Base-by-base conservation (phyloP, 1,284 basidiomycete genomes). In the Bondarzewia mesenterica region DNA sequence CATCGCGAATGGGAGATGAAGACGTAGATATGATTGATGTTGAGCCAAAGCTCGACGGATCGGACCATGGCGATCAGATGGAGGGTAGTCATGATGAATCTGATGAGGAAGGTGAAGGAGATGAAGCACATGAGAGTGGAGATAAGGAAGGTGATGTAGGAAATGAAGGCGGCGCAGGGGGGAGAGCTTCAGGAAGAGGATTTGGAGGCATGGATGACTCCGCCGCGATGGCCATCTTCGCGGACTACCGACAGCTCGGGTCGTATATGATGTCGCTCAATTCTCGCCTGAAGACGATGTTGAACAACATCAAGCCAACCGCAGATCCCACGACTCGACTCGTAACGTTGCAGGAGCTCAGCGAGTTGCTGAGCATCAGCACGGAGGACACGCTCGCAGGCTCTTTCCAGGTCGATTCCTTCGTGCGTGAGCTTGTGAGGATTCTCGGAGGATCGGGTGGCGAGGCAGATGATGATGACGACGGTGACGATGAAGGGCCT, bases 381-480 rank as follows among this genome's bases (percentile, higher is more conserved):
- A 98, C 93, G 6, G 95, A 99, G 68, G 96, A 99, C 64, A 97
- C 93, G 1, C 74, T 99, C 38, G 89, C 91, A 14, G 93, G 93
- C 40, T 95, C 89, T 32, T 95, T 99, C 70, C 91, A 90, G 54
- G 86, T 93, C 23, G 92, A 95, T 59, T 79, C 85, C 14, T 98
- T 93, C 63, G 91, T 95, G 38, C 82, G 85, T 57, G 96, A 98
- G 66, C 79, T 99, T 41, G 85, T 99, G 54, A 83, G 84, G 61
- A 93, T 97, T 55, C 74, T 99, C 42, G 89, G 90, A 25, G 96
- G 96, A 21, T 82, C 80, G 35, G 85, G 83, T 45, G 75, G 71
- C 46, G 78, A 79, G 46, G 78, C 82, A 50, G 85, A 88, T 35
- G 84, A 86, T 26, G 81, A 78, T 25, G 82, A 81, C 4, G 76